Evolutionary conservation across 2,329 filamentous ascomycete genomes (phyloP), one percentile per base, ranked within the genome.

Genomic region (Aspergillus uvarum): DNA sequence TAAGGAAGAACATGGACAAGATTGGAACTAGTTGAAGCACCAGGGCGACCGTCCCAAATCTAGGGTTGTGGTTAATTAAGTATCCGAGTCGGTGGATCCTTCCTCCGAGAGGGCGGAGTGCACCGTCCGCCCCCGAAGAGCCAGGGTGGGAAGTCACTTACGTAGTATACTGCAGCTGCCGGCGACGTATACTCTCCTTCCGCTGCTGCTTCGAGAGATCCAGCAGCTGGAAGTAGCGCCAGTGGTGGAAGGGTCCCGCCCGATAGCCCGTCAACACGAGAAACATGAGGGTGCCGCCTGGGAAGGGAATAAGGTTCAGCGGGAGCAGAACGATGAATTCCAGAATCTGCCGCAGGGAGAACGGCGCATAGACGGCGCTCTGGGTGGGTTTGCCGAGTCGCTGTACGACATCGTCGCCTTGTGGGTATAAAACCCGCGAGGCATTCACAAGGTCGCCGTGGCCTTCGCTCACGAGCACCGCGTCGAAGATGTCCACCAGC

Each of bases 1-100:
- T 79, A 44, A 98, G 82, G 74, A 98, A 97, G 72, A 98, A 87
- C 83, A 99, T 96, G n/a, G 90, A 96, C 52, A 97, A 77, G 12
- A 94, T 83, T 1, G 95, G 95, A 8, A 97, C 83, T n/a, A 98
- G 83, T 77, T 97, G 91, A 29, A 98, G 77, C 6, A 92, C 74
- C 79, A 97, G 86, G 53, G 92, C 91, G 4, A 95, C 83, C 0
- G 90, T 91, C 16, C 95, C 95, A 71, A 98, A 97, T 71, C 83
- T 85, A 59, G 16, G 8, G 14, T 24, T 48, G 54, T 42, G 42
- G 59, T 58, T 62, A 58, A 51, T 55, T 31, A 61, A 44, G 53
- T 16, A 44, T 50, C 26, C 29, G 50, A 26, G 38, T 53, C 47
- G 22, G 50, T 51, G 32, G 31, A 58, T 26, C 49, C 29, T 32